Evolutionary conservation across 768 basidiomycete genomes (phyloP).

Genomic region (Cyathus striatus): DNA sequence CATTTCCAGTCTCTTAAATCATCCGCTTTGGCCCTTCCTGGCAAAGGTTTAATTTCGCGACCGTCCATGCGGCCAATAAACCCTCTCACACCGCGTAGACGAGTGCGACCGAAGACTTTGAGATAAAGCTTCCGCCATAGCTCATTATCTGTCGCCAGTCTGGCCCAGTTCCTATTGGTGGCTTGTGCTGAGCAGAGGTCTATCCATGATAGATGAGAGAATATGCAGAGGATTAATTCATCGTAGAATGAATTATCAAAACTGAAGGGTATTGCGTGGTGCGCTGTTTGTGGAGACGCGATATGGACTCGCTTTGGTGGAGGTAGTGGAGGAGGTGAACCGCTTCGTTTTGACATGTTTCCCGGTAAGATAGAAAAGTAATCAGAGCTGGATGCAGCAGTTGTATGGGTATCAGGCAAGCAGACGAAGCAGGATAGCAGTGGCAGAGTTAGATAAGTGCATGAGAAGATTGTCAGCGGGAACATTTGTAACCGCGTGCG

Average conservation of each 20-base stretch:
- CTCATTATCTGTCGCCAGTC: slow-evolving; percentile 65
- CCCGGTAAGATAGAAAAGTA: too few relatives aligned
- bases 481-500: too few relatives aligned
- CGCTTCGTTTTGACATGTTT: slow-evolving; percentile 46
- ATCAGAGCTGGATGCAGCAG: too few relatives aligned
- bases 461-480: too few relatives aligned
- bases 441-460: too few relatives aligned
- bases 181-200: slow-evolving; percentile 66
- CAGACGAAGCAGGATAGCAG: too few relatives aligned
- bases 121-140: slow-evolving; percentile 71
- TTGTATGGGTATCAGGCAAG: too few relatives aligned
- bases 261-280: slow-evolving; percentile 17
- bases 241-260: slow-evolving; percentile 65
- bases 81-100: slow-evolving; percentile 65
- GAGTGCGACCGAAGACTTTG: slow-evolving; percentile 56
- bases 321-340: slow-evolving; percentile 46
- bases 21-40: slow-evolving; percentile 39
- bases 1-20: slow-evolving; percentile 68
- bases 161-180: slow-evolving; percentile 60
- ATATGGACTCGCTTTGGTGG: slow-evolving; percentile 52
- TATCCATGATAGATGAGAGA: slow-evolving; percentile 60
- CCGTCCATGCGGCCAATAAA: slow-evolving; percentile 53
- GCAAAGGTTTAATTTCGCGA: slow-evolving; percentile 53
- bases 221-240: slow-evolving; percentile 69
- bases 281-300: slow-evolving; percentile 4